These are phyloP conservation scores for Zalaria obscura DNA, from an alignment of 2,329 filamentous ascomycete genomes.

Conservation along the genomic window DNA sequence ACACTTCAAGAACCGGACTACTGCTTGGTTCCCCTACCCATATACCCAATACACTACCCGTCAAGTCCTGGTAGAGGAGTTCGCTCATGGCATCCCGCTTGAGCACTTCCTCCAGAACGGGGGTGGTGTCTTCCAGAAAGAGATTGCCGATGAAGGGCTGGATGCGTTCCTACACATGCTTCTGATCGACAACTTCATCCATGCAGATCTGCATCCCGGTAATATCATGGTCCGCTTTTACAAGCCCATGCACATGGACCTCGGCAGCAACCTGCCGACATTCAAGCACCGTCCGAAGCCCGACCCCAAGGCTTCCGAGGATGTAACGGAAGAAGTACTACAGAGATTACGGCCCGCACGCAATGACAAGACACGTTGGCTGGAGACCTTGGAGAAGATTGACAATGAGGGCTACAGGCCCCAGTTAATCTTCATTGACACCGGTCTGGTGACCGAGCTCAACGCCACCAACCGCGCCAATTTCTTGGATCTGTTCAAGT, in stretches of 20 bases:
- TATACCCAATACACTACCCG: constrained; percentile 87
- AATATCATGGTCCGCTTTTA: constrained; percentile 99
- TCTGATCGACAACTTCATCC: constrained; percentile 92
- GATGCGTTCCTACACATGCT: constrained; percentile 96
- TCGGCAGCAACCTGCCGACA: constrained; percentile 21
- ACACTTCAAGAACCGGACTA: constrained; percentile 78
- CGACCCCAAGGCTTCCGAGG: constrained; percentile 37
- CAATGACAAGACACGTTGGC: constrained; percentile 51
- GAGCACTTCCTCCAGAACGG: constrained; percentile 83
- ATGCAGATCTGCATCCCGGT: constrained; percentile 89
- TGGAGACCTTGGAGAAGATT: constrained; percentile 56
- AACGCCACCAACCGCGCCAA: constrained; percentile 76
- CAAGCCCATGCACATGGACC: constrained; percentile 57
- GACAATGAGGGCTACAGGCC: constrained; percentile 81
- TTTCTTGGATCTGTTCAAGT: constrained; percentile 90
- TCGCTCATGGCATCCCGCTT: constrained; percentile 84
- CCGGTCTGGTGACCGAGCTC: constrained; percentile 85
- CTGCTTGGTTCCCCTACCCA: constrained; percentile 93
- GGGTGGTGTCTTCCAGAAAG: constrained; percentile 81
- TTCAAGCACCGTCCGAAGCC: constrained; percentile 13
- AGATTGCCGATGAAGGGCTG: constrained; percentile 87
- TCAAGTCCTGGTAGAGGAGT: constrained; percentile 87
- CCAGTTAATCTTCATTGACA: constrained; percentile 95
- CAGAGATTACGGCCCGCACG: constrained; percentile 62
- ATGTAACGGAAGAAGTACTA: constrained; percentile 80